A percentile compares a stretch with the other conserved stretches of the same genome.
These are phyloP conservation scores for Fusarium sp. DNA, from an alignment of 2,329 filamentous ascomycete species.

Conservation along the genomic window DNA sequence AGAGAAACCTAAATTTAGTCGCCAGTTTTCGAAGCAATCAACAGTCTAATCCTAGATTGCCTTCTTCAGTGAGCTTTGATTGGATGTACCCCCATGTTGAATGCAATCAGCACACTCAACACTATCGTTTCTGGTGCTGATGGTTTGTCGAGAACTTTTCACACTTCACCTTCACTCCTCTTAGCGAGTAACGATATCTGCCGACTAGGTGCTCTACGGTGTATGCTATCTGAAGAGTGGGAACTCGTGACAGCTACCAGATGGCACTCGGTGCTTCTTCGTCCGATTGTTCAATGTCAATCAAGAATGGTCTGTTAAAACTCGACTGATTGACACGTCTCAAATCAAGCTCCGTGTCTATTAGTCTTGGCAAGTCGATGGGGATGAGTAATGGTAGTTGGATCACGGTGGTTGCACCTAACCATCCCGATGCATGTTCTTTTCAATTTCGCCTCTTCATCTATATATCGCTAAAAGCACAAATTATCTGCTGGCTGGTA, in stretches of 20 bases:
- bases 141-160: not conserved
- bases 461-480: slow-evolving; percentile 7
- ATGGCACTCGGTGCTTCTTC: not conserved
- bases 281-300: not conserved
- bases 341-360: not conserved
- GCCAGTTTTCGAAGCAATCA: slow-evolving; percentile 2
- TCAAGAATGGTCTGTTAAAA: not conserved
- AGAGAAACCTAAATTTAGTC: slow-evolving; percentile 7
- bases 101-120: slow-evolving; percentile 1
- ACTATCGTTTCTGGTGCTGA: slow-evolving; percentile 1
- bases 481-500: slow-evolving; percentile 4
- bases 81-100: slow-evolving; percentile 1
- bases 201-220: not conserved
- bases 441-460: slow-evolving; percentile 3
- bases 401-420: not conserved
- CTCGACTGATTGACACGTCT: not conserved
- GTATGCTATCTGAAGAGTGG: not conserved
- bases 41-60: not conserved
- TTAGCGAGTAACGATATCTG: not conserved
- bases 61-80: slow-evolving; percentile 1
- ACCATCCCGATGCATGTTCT: not conserved
- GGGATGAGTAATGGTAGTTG: not conserved
- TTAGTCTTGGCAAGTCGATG: not conserved
- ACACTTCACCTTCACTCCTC: not conserved
- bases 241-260: not conserved